Evolutionary conservation across 129 eudicot species (phyloP).

Genomic region (Erigeron canadensis): DNA sequence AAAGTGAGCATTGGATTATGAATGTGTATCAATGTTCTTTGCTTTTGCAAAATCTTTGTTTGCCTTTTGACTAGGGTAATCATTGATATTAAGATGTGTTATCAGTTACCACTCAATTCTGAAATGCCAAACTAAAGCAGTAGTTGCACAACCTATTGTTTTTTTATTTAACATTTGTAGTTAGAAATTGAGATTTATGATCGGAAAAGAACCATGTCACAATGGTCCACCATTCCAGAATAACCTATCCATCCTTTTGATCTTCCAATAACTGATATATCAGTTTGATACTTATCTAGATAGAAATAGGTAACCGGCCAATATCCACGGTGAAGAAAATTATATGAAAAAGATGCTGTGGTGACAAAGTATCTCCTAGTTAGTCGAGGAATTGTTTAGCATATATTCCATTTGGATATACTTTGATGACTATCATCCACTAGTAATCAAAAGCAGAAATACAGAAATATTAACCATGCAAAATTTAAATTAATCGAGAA

Average conservation of each 20-base stretch:
- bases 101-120: too few species aligned
- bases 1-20: background rate
- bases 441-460: background rate
- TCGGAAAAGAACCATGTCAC: background rate
- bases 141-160: too few species aligned
- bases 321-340: background rate
- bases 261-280: background rate
- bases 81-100: too few species aligned
- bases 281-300: slow-evolving; percentile 2
- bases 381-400: background rate
- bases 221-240: background rate
- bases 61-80: too few species aligned
- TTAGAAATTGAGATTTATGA: too few species aligned
- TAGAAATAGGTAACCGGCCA: background rate
- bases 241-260: slow-evolving; percentile 2
- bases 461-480: slow-evolving; percentile 8
- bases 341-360: background rate
- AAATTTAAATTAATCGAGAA: background rate
- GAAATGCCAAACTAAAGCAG: too few species aligned
- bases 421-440: background rate
- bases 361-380: slow-evolving; percentile 8
- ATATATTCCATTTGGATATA: slow-evolving; percentile 1
- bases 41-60: background rate
- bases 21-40: slow-evolving; percentile 1
- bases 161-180: too few species aligned